A percentile compares a stretch with the other conserved stretches of the same genome.
Evolutionary conservation across 1,284 basidiomycete species (phyloP).

Genomic region (Cystobasidium sp.): DNA sequence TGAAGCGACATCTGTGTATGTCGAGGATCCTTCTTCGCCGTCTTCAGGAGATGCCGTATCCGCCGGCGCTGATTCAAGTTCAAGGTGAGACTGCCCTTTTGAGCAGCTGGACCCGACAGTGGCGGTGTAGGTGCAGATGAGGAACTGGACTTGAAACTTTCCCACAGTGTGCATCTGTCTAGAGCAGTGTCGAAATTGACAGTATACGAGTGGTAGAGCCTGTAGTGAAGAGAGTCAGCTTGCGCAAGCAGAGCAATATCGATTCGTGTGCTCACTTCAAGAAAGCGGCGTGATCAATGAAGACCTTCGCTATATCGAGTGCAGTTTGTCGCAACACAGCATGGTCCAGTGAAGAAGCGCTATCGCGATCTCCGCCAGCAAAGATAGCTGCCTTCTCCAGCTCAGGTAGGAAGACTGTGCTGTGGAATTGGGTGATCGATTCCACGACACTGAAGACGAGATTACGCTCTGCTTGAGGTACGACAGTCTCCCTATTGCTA

Average conservation of each 20-base stretch:
- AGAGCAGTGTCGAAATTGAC: conserved; percentile 93
- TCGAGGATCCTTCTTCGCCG: conserved; percentile 63
- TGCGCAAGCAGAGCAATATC: not conserved
- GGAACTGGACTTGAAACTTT: conserved; percentile 57
- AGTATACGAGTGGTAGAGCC: conserved; percentile 90
- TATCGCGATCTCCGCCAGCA: conserved; percentile 17
- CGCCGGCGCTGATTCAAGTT: conserved; percentile 45
- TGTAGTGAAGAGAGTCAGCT: not conserved
- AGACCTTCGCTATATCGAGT: conserved; percentile 82
- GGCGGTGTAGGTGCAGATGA: not conserved
- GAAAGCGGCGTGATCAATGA: conserved; percentile 88
- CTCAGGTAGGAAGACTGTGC: conserved; percentile 86
- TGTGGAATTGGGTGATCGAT: conserved; percentile 87
- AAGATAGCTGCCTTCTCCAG: conserved; percentile 62
- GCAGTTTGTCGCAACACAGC: conserved; percentile 62
- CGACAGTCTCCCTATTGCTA: conserved; percentile 71
- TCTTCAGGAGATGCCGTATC: conserved; percentile 53
- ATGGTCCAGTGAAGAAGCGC: conserved; percentile 23
- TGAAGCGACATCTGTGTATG: conserved; percentile 96
- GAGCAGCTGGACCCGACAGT: conserved; percentile 60
- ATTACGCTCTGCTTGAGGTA: conserved; percentile 84
- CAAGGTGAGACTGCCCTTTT: conserved; percentile 21
- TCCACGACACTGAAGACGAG: conserved; percentile 92
- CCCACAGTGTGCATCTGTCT: conserved; percentile 82
- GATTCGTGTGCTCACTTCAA: conserved; percentile 64